phyloP scores from a whole-genome alignment of 352 stramenopile genomes.

The Phytophthora cajani region DNA sequence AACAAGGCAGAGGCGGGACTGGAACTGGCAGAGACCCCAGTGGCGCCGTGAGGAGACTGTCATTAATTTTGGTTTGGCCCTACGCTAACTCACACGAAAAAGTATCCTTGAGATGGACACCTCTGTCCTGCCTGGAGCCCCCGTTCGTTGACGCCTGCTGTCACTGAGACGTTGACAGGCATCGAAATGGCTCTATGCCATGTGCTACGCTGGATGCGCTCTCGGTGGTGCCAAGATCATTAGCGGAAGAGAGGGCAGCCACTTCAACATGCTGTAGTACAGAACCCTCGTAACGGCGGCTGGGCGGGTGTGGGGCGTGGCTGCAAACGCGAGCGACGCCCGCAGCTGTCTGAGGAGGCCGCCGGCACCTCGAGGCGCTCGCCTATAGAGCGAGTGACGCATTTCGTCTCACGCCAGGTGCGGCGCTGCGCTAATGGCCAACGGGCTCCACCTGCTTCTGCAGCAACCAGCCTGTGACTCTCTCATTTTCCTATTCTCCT shows the following conservation, averaged over 20 bases:
- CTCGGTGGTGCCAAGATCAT: background rate
- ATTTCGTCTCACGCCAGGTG: conserved; percentile 22
- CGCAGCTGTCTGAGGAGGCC: conserved; percentile 8
- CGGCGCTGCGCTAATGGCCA: conserved; percentile 15
- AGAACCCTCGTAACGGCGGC: conserved; percentile 23
- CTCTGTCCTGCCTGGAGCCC: background rate
- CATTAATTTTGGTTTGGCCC: background rate
- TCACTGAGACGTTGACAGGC: conserved; percentile 7
- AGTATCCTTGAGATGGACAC: conserved; percentile 2
- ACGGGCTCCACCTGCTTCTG: background rate
- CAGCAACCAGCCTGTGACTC: conserved; percentile 9
- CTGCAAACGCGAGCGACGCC: background rate
- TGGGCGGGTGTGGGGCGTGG: conserved; percentile 5
- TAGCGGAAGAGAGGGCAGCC: conserved; percentile 27
- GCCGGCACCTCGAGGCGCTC: conserved; percentile 8
- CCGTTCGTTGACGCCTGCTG: conserved; percentile 4
- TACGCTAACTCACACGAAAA: background rate
- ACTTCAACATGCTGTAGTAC: conserved; percentile 22
- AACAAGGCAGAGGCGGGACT: conserved; percentile 26
- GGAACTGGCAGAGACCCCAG: conserved; percentile 24
- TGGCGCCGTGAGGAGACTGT: conserved; percentile 12
- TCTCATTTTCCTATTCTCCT: conserved; percentile 22
- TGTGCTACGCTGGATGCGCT: background rate
- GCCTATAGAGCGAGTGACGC: conserved; percentile 17
- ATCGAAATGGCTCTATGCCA: conserved; percentile 9